A percentile compares a stretch with the other conserved stretches of the same genome.
These are phyloP conservation scores for Didymella lethalis DNA, from an alignment of 2,329 filamentous ascomycete species.

Conservation along the genomic window DNA sequence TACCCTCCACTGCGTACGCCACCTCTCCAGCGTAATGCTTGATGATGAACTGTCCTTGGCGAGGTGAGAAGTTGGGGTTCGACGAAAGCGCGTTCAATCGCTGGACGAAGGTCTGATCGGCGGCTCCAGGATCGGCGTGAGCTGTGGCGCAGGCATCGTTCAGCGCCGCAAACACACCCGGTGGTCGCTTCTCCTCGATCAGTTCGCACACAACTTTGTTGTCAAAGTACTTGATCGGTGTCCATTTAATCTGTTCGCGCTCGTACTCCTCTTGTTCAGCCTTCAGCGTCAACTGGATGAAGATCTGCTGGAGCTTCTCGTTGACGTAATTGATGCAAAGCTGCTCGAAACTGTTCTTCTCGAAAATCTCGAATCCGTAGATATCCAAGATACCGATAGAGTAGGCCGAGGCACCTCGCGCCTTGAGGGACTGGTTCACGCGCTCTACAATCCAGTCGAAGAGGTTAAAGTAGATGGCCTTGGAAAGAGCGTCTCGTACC, in stretches of 20 bases:
- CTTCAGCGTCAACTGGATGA: slow-evolving; percentile 96
- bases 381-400: slow-evolving; percentile 98
- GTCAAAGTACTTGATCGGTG: slow-evolving; percentile 98
- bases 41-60: slow-evolving; percentile 96
- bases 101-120: slow-evolving; percentile 95
- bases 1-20: slow-evolving; percentile 90
- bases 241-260: slow-evolving; percentile 96
- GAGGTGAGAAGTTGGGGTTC: slow-evolving; percentile 87
- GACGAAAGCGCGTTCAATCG: slow-evolving; percentile 85
- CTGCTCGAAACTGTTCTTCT: slow-evolving; percentile 98
- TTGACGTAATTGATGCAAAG: slow-evolving; percentile 99
- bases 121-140: slow-evolving; percentile 91
- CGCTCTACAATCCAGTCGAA: slow-evolving; percentile 98
- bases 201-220: slow-evolving; percentile 99
- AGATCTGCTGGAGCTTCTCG: slow-evolving; percentile 98
- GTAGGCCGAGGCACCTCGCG: slow-evolving; percentile 77
- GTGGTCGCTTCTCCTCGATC: slow-evolving; percentile 89
- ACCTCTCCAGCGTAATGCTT: slow-evolving; percentile 99
- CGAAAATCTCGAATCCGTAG: slow-evolving; percentile 98
- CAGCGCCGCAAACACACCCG: slow-evolving; percentile 91
- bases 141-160: slow-evolving; percentile 99
- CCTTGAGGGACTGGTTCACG: slow-evolving; percentile 86
- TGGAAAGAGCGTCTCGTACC: slow-evolving; percentile 89
- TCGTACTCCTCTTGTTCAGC: slow-evolving; percentile 98
- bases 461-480: slow-evolving; percentile 96